Evolutionary conservation across 2,329 filamentous ascomycete genomes (phyloP), one percentile per base, ranked within the genome.

Genomic region (Beauveria brongniartii): DNA sequence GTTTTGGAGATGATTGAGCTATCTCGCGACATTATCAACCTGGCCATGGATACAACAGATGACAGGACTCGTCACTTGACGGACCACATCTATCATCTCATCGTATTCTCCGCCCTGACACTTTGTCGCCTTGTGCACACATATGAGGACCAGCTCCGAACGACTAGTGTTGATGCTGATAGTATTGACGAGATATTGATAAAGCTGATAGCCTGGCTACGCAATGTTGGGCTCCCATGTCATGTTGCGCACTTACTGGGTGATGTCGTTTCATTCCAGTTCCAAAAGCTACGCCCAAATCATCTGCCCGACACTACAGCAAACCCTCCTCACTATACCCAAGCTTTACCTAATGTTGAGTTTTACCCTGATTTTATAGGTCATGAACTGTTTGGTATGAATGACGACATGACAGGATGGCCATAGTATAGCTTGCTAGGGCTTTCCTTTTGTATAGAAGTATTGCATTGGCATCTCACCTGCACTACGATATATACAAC

Each of bases 21-120:
- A 0, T 65, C 66, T 0, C 64, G 63, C 50, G 64, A 59, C 0
- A 69, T 72, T 34, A 69, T 72, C 18, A 67, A 65, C 1, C 64
- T 71, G 0, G 69, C 68, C n/a, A 66, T 71, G 4, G 65, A 69
- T 18, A 70, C 68, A 18, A 44, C 65, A 0, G 69, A 71, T 20
- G 69, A 67, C 16, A 67, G 69, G 1, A 70, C 68, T 14, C 65
- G 67, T 0, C 69, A 71, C 43, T 53, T 71, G 16, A 71, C 69
- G 0, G 69, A 71, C 43, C 69, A 71, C 44, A 70, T 71, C 12
- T 71, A 70, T 30, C 69, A 70, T 34, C 58, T 68, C 20, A 37
- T 71, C n/a, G 66, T 64, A 7, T 70, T 71, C 41, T 67, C 69
- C 1, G 67, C 69, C 1, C 62, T 71, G 1, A 68, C 64, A 0